Evolutionary conservation across 2,329 filamentous ascomycete species (phyloP), one percentile per base, ranked within the genome.

Genomic region (Pseudogymnoascus sp.): DNA sequence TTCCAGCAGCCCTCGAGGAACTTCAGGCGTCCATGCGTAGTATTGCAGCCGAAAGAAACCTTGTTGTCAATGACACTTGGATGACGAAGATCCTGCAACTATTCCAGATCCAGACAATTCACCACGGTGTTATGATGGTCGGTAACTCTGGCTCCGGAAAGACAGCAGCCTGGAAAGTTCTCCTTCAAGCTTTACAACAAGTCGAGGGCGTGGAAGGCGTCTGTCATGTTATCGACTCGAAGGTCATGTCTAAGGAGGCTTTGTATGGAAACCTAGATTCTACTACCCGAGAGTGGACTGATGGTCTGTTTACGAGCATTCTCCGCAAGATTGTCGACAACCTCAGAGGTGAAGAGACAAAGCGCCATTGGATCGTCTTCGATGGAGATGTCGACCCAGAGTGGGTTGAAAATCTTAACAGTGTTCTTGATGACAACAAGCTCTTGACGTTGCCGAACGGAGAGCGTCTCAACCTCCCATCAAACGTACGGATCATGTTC

Each of bases 51-150:
- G 92, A 96, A 73, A 87, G 90, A 68, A 89, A 96, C 71, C 84
- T 96, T 13, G 91, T 96, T 7, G 89, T 96, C 69, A 97, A 88
- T 64, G 93, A 97, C 63, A 87, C 88, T 56, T 99, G 96, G 96
- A 92, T 97, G 85, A 95, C 91, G 64, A 99, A 99, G 78, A 87
- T 96, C 35, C 82, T 99, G 7, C 95, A 99, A 75, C 84, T 99
- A 2, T 97, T 96, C 74, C 95, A 99, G 75, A 99, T 99, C 67
- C 95, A 97, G 76, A 90, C 88, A 68, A 92, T 99, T 64, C 95
- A 99, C 72, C 95, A 99, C 70, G 95, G 95, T 88, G 95, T 99
- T 29, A 99, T 99, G 96, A 97, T 99, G 95, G 95, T 99, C 8
- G 95, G 95, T 67, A 92, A 91, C 72, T 97, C 96, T 31, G 95